phyloP scores from a whole-genome alignment of 805 yeast genomes.

The Teunomyces funiuensis region DNA sequence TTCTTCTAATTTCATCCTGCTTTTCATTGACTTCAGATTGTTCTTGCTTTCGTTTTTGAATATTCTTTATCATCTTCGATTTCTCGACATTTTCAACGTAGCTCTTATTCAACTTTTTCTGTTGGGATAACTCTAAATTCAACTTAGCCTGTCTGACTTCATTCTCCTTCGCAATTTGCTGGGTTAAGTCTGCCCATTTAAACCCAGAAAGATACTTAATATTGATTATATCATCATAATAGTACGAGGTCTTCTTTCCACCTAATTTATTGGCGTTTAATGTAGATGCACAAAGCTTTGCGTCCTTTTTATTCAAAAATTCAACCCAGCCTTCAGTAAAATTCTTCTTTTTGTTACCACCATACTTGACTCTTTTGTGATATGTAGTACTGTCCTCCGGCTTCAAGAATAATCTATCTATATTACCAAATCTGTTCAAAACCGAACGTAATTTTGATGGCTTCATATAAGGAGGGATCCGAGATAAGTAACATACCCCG shows the following conservation, averaged over 20 bases:
- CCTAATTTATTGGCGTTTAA: slow-evolving; percentile 88
- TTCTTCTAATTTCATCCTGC: slow-evolving; percentile 45
- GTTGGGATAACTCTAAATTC: slow-evolving; percentile 86
- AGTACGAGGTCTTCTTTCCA: slow-evolving; percentile 86
- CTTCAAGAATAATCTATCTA: slow-evolving; percentile 83
- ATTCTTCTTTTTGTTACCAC: slow-evolving; percentile 87
- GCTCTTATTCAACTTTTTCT: slow-evolving; percentile 79
- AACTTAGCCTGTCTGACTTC: slow-evolving; percentile 86
- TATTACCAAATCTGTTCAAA: slow-evolving; percentile 75
- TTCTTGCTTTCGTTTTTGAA: slow-evolving; percentile 49
- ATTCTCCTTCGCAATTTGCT: slow-evolving; percentile 86
- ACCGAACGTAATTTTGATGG: slow-evolving; percentile 87
- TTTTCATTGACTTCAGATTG: slow-evolving; percentile 14
- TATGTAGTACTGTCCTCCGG: slow-evolving; percentile 75
- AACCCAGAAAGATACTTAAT: slow-evolving; percentile 86
- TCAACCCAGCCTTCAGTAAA: slow-evolving; percentile 98
- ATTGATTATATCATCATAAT: slow-evolving; percentile 91
- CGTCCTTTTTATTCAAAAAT: slow-evolving; percentile 77
- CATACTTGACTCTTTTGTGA: slow-evolving; percentile 70
- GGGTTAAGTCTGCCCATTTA: slow-evolving; percentile 94
- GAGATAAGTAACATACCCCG: slow-evolving; percentile 91
- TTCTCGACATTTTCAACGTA: slow-evolving; percentile 83
- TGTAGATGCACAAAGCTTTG: slow-evolving; percentile 82
- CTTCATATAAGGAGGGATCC: slow-evolving; percentile 96
- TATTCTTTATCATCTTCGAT: slow-evolving; percentile 75